phyloP scores from a whole-genome alignment of 2,329 filamentous ascomycete species.

The Xylariaceae sp. region DNA sequence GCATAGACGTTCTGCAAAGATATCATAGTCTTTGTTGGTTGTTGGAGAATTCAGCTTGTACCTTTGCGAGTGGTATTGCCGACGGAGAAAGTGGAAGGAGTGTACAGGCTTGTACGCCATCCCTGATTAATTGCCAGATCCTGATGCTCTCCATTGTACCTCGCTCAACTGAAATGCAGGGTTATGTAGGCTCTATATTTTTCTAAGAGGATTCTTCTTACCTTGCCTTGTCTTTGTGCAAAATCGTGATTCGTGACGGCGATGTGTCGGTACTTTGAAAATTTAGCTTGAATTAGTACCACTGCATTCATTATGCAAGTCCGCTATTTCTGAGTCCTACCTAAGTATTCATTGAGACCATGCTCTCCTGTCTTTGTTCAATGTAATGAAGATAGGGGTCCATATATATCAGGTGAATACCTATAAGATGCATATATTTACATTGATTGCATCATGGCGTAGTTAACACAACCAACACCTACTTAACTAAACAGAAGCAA shows the following conservation, averaged over 20 bases:
- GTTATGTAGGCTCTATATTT: constrained; percentile 29
- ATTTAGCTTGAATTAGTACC: not conserved
- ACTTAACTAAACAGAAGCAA: constrained; percentile 9
- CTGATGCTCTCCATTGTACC: constrained; percentile 20
- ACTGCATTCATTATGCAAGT: too few relatives aligned
- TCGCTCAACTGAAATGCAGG: constrained; percentile 26
- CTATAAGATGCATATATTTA: constrained; percentile 18
- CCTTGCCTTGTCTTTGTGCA: constrained; percentile 2
- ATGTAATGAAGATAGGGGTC: not conserved
- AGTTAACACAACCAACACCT: constrained; percentile 5
- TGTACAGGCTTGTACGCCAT: constrained; percentile 14
- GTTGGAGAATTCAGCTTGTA: constrained; percentile 30
- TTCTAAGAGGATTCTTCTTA: constrained; percentile 27
- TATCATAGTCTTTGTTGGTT: constrained; percentile 30
- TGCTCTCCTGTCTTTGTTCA: not conserved
- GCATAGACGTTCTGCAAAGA: constrained; percentile 30
- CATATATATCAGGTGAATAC: not conserved
- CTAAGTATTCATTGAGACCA: too few relatives aligned
- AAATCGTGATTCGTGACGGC: not conserved
- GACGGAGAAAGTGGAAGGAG: constrained; percentile 16
- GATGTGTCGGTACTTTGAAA: not conserved
- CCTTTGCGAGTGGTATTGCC: constrained; percentile 19
- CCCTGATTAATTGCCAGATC: constrained; percentile 20
- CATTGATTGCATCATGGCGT: constrained; percentile 22
- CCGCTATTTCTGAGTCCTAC: too few relatives aligned